These are phyloP conservation scores for Boletus pseudo-olivaceus DNA, from an alignment of 768 basidiomycete genomes.

Conservation along the genomic window DNA sequence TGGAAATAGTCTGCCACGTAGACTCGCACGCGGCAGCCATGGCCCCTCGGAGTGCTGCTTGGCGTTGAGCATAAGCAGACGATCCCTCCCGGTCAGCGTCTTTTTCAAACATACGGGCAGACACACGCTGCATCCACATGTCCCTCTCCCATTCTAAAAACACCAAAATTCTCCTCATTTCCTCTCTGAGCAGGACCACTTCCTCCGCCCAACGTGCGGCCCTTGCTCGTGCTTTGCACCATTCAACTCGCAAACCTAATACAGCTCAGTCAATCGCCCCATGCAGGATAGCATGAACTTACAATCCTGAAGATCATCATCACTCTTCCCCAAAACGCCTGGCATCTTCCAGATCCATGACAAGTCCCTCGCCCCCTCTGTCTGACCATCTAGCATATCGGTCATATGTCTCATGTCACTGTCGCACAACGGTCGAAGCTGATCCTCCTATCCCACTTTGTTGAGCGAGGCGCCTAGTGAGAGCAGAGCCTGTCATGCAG, in stretches of 20 bases:
- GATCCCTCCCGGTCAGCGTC: neutral
- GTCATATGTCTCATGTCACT: no score
- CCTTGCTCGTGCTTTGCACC: conserved; percentile 32
- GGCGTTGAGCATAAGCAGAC: neutral
- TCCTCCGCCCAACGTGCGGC: neutral
- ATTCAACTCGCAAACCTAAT: neutral
- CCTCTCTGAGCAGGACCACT: neutral
- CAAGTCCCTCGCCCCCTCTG: neutral
- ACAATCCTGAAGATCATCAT: neutral
- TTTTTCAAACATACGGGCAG: neutral
- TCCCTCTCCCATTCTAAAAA: neutral
- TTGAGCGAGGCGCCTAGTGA: neutral
- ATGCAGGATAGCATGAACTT: neutral
- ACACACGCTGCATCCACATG: neutral
- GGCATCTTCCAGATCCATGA: neutral
- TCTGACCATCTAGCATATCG: neutral
- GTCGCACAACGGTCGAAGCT: no score
- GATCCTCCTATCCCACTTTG: no score
- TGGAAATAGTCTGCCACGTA: no score
- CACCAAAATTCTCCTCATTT: neutral
- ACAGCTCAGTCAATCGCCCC: neutral
- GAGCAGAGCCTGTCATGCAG: neutral
- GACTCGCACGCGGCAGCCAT: neutral
- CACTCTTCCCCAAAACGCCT: neutral
- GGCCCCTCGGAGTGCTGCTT: neutral